These are phyloP conservation scores for Pyrus communis DNA, from an alignment of 306 rosid species.

Conservation along the genomic window DNA sequence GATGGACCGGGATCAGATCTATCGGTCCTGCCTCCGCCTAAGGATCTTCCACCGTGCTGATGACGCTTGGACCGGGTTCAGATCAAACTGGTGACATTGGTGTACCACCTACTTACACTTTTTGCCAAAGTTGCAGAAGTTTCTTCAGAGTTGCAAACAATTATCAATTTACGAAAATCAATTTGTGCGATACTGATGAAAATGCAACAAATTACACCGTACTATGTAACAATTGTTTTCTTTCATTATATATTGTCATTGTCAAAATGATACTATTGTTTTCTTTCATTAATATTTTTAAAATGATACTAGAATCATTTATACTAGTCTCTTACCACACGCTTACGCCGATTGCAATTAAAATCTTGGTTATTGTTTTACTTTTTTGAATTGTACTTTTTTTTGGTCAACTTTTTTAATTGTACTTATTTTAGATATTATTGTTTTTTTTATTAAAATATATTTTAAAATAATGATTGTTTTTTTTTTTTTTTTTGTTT, in stretches of 20 bases:
- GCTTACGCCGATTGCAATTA: no score
- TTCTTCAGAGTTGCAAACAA: constrained; percentile 14
- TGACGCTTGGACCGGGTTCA: constrained; percentile 26
- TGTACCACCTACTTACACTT: constrained; percentile 12
- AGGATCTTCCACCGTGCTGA: constrained; percentile 68
- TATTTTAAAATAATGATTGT: no score
- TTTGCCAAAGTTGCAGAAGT: constrained; percentile 29
- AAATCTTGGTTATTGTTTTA: no score
- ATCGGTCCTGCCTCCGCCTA: constrained; percentile 61
- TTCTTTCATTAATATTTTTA: not conserved
- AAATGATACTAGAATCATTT: not conserved
- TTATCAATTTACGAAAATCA: not conserved
- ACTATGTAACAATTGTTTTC: not conserved
- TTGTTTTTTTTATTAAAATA: no score
- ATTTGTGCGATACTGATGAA: not conserved
- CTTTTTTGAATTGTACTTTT: no score
- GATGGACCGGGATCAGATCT: constrained; percentile 53
- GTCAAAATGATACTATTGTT: not conserved
- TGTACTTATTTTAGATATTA: no score
- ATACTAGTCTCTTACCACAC: no score
- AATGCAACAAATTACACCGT: constrained; percentile 9
- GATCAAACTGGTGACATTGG: constrained; percentile 33
- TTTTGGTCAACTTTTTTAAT: no score
- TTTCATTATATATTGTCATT: not conserved
- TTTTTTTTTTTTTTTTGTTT: no score